Base-by-base conservation (phyloP, 1,139 yeast genomes). In the Candida labiduridarum region DNA sequence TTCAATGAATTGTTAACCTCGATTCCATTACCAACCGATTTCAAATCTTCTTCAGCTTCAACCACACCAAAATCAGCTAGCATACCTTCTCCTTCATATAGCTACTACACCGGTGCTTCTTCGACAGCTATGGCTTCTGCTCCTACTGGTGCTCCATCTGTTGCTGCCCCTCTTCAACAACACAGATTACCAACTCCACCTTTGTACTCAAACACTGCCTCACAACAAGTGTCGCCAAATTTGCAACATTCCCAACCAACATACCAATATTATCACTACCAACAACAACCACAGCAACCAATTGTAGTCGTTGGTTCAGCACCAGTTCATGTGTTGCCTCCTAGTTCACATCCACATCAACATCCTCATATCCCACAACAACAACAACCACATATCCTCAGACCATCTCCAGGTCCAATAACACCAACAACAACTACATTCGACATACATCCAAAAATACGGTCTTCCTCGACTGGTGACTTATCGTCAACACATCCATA, bases 1-100 rank as follows among this genome's bases (percentile, higher is more conserved):
- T 73, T 73, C 56, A 68, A 56, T 48, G 78, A 73, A 56, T 64
- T 73, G 47, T 53, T 73, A 22, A 71, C 74, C 1, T 66, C 71
- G 30, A 69, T 73, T 29, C 76, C 75, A 29, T 60, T 68, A 45
- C 71, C 73, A 4, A 62, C 57, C 14, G 72, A 68, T 46, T 63
- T 65, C 50, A 61, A 61, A 39, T 52, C 59, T 29, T 27, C 45
- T 6, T 46, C 44, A n/a, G 41, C 27, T 41, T 44, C 46, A 22
- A 45, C 33, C 33, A 40, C 40, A 22, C 34, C 48, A 36, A 18
- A 38, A 12, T 27, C 43, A 18, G 11, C 48, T 34, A 35, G 38
- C 41, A 5, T 45, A 31, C 39, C 48, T 25, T 25, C 50, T n/a
- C 51, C 54, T 14, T 30, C 52, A 19, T 41, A 46, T 22, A 34